These are phyloP conservation scores for Picea mariana DNA, from an alignment of 83 land plant species.

Conservation along the genomic window DNA sequence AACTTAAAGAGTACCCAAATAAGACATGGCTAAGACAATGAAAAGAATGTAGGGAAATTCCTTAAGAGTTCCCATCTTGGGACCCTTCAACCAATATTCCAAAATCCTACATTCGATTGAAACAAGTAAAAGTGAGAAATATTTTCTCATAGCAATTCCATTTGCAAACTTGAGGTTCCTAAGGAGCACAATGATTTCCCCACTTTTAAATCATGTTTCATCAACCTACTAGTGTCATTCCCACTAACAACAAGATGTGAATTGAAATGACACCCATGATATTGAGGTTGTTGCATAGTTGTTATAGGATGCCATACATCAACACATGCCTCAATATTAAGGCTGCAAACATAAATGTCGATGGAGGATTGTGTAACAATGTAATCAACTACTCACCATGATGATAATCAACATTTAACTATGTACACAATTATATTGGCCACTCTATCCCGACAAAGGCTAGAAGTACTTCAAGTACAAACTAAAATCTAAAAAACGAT, in stretches of 20 bases:
- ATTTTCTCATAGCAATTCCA: conserved; percentile 17
- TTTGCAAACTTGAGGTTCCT: conserved; percentile 23
- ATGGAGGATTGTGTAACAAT: too few species aligned
- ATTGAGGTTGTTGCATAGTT: too few species aligned
- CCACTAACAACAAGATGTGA: conserved; percentile 16
- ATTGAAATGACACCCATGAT: conserved; percentile 8
- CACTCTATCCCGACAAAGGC: too few species aligned
- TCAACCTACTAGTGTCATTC: conserved; percentile 43
- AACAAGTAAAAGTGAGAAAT: conserved; percentile 32
- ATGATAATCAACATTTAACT: too few species aligned
- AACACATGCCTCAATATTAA: too few species aligned
- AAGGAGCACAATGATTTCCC: conserved; percentile 27
- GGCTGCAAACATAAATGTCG: too few species aligned
- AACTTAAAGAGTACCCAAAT: conserved; percentile 26
- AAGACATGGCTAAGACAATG: conserved; percentile 33
- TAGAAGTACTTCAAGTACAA: too few species aligned
- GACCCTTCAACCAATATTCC: conserved; percentile 50
- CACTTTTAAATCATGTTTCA: conserved; percentile 45
- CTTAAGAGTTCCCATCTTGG: conserved; percentile 46
- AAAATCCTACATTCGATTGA: conserved; percentile 29
- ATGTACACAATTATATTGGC: too few species aligned
- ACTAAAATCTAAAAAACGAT: too few species aligned
- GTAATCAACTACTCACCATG: too few species aligned
- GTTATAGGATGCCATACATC: too few species aligned
- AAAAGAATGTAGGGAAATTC: conserved; percentile 16